phyloP scores from a whole-genome alignment of 2,329 filamentous ascomycete species.

The Malbranchea cinnamomea region DNA sequence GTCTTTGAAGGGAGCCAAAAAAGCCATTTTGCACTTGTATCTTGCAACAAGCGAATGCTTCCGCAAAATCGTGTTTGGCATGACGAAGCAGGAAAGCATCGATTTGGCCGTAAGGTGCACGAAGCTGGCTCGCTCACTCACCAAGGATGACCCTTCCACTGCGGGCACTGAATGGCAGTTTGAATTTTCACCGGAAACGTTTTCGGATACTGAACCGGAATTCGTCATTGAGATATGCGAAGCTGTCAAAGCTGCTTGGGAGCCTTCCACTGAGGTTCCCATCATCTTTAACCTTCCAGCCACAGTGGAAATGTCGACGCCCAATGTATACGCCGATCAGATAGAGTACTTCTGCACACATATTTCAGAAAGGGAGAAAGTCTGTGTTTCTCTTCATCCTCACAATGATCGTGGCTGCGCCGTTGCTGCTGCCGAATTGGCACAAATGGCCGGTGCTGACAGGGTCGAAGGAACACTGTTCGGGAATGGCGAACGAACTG shows the following conservation, averaged over 20 bases:
- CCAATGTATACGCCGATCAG: conserved; percentile 90
- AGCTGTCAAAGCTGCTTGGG: conserved; percentile 90
- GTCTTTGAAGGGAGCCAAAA: conserved; percentile 75
- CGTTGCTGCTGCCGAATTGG: conserved; percentile 77
- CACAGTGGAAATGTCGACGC: conserved; percentile 87
- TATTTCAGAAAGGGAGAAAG: conserved; percentile 71
- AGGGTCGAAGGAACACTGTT: conserved; percentile 89
- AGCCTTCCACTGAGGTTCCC: conserved; percentile 57
- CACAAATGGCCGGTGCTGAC: conserved; percentile 91
- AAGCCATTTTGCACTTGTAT: conserved; percentile 89
- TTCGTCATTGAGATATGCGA: conserved; percentile 74
- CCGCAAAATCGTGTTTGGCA: conserved; percentile 77
- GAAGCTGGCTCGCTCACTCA: conserved; percentile 74
- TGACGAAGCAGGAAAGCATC: conserved; percentile 66
- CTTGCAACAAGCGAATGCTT: conserved; percentile 94
- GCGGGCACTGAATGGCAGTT: conserved; percentile 42
- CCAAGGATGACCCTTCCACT: conserved; percentile 53
- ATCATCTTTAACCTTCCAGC: conserved; percentile 97
- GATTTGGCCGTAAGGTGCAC: conserved; percentile 74
- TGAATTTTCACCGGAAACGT: conserved; percentile 43
- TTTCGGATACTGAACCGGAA: conserved; percentile 78
- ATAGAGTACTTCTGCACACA: conserved; percentile 89
- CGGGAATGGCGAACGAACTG: conserved; percentile 88
- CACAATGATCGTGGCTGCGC: conserved; percentile 92
- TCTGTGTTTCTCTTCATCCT: conserved; percentile 78